These are phyloP conservation scores for Ammopiptanthus mongolicus DNA, from an alignment of 306 rosid species.

Conservation along the genomic window DNA sequence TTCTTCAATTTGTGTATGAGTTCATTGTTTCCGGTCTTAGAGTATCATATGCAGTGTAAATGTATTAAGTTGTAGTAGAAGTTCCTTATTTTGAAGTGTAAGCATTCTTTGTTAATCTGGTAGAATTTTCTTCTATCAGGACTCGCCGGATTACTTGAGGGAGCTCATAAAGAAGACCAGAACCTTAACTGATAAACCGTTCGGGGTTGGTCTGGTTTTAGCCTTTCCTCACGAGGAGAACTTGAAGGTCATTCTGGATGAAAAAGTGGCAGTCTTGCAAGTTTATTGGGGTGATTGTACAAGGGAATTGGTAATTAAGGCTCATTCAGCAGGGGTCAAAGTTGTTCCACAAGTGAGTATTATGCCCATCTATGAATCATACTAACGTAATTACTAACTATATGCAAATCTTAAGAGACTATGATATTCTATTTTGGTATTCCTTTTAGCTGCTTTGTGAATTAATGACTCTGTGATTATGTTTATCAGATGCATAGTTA, in stretches of 20 bases:
- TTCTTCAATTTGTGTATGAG: not conserved
- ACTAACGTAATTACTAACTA: not conserved
- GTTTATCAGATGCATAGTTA: not conserved
- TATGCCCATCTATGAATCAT: not conserved
- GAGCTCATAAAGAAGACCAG: constrained; percentile 63
- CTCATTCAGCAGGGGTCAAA: constrained; percentile 72
- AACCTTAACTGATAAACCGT: constrained; percentile 69
- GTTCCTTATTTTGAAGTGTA: not conserved
- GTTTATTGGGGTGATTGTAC: constrained; percentile 81
- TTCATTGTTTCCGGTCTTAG: not conserved
- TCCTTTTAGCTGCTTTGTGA: not conserved
- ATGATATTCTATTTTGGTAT: not conserved
- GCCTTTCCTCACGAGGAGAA: constrained; percentile 79
- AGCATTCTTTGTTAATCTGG: not conserved
- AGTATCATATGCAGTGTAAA: not conserved
- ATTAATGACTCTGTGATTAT: not conserved
- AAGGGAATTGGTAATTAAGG: constrained; percentile 50
- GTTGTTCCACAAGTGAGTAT: constrained; percentile 75
- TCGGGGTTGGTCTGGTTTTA: constrained; percentile 72
- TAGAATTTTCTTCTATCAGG: constrained; percentile 35
- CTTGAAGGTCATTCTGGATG: constrained; percentile 60
- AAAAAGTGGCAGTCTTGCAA: constrained; percentile 73
- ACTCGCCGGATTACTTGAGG: constrained; percentile 59
- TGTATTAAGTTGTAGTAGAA: not conserved
- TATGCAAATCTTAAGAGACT: not conserved